These are phyloP conservation scores for Plasmodium blacklocki DNA, from an alignment of 169 alveolate genomes.

Conservation along the genomic window DNA sequence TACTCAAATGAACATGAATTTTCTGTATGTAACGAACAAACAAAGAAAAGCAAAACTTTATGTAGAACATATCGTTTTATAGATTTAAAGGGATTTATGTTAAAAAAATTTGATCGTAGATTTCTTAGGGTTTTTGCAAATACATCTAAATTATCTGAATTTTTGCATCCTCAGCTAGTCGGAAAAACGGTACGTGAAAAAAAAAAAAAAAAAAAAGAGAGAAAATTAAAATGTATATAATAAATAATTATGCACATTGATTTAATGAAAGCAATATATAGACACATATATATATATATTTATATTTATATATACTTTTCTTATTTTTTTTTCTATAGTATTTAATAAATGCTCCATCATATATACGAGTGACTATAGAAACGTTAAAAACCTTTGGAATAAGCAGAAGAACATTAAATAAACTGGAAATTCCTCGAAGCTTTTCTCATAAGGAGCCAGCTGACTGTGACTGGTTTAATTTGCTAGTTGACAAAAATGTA, in stretches of 20 bases:
- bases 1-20: constrained; percentile 68
- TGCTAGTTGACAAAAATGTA: constrained; percentile 57
- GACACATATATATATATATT: not conserved
- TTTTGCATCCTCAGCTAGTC: constrained; percentile 58
- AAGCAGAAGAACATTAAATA: constrained; percentile 66
- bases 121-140: constrained; percentile 53
- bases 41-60: constrained; percentile 16
- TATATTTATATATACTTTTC: not conserved
- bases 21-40: constrained; percentile 37
- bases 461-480: constrained; percentile 68
- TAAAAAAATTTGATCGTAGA: constrained; percentile 55
- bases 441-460: constrained; percentile 43
- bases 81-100: constrained; percentile 66
- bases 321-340: constrained; percentile 18
- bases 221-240: too few relatives aligned
- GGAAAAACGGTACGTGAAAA: constrained; percentile 38
- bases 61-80: constrained; percentile 62
- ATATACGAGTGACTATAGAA: constrained; percentile 60
- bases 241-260: too few relatives aligned
- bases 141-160: constrained; percentile 63
- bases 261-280: not conserved
- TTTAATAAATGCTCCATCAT: constrained; percentile 72
- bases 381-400: constrained; percentile 60
- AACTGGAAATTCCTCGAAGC: constrained; percentile 47
- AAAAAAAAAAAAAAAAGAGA: too few relatives aligned